phyloP scores from a whole-genome alignment of 176 grass and related monocot species.

The Juncus inflexus region DNA sequence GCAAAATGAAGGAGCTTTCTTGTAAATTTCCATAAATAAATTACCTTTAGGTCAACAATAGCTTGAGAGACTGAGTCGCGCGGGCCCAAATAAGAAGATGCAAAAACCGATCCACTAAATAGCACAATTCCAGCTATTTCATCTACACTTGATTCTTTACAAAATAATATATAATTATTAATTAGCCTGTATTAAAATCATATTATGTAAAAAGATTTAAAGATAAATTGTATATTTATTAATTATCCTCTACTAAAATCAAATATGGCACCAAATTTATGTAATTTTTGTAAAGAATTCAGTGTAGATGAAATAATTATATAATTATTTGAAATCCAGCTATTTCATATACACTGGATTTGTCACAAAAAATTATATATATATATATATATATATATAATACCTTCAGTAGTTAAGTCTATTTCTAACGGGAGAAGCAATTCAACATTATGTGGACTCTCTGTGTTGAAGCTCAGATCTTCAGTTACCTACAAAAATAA shows the following conservation, averaged over 20 bases:
- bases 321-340: no score
- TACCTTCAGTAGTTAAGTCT: conserved; percentile 49
- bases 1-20: no score
- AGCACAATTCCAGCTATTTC: conserved; percentile 66
- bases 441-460: conserved; percentile 46
- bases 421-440: conserved; percentile 82
- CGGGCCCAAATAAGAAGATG: conserved; percentile 64
- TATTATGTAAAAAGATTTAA: conserved; percentile 19
- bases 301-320: no score
- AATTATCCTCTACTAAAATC: no score
- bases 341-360: no score
- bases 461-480: conserved; percentile 30
- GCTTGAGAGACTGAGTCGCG: conserved; percentile 77
- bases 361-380: no score
- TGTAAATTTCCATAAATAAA: neutral
- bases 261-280: no score
- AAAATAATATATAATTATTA: conserved; percentile 24
- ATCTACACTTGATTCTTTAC: conserved; percentile 73
- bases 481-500: conserved; percentile 51
- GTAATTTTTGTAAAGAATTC: no score
- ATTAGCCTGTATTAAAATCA: conserved; percentile 23
- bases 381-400: neutral
- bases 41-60: conserved; percentile 93
- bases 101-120: conserved; percentile 61
- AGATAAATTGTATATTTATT: no score